phyloP scores from a whole-genome alignment of 2,329 filamentous ascomycete genomes.

The Ophiostoma pallidulum region DNA sequence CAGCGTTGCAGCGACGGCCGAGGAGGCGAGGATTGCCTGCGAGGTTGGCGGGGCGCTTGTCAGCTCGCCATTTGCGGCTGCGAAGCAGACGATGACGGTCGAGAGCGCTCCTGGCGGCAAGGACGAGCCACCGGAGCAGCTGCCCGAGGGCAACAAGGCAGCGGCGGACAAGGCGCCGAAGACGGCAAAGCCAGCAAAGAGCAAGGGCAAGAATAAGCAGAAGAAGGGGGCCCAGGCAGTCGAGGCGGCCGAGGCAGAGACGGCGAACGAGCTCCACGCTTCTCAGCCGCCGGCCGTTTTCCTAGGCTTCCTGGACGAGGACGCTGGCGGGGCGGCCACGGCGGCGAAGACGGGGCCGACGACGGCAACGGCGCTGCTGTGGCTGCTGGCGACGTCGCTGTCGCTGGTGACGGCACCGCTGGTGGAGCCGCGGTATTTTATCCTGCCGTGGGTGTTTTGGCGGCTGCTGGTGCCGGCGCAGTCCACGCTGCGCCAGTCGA shows the following conservation, averaged over 20 bases:
- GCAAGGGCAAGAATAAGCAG: background rate
- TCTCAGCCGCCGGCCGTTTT: constrained; percentile 2
- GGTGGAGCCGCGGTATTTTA: constrained; percentile 93
- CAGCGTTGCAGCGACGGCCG: background rate
- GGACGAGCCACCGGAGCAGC: background rate
- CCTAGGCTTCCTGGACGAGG: constrained; percentile 16
- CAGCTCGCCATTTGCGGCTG: constrained; percentile 13
- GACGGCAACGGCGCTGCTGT: constrained; percentile 45
- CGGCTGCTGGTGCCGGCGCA: constrained; percentile 64
- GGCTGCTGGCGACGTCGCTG: constrained; percentile 60
- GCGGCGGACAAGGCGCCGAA: background rate
- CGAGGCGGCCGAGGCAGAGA: background rate
- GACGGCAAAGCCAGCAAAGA: constrained; percentile 1
- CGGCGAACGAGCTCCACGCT: background rate
- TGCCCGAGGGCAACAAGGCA: background rate
- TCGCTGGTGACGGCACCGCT: constrained; percentile 82
- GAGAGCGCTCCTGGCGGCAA: background rate
- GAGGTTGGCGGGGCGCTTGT: background rate
- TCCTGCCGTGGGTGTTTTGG: constrained; percentile 92
- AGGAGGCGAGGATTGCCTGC: no score
- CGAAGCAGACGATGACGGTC: background rate
- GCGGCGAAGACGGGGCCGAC: constrained; percentile 25
- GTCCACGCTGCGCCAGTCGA: constrained; percentile 15
- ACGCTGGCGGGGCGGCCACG: constrained; percentile 20
- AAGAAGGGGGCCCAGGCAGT: background rate